Base-by-base conservation (phyloP, 345 rosid species). In the Corymbia maculata region DNA sequence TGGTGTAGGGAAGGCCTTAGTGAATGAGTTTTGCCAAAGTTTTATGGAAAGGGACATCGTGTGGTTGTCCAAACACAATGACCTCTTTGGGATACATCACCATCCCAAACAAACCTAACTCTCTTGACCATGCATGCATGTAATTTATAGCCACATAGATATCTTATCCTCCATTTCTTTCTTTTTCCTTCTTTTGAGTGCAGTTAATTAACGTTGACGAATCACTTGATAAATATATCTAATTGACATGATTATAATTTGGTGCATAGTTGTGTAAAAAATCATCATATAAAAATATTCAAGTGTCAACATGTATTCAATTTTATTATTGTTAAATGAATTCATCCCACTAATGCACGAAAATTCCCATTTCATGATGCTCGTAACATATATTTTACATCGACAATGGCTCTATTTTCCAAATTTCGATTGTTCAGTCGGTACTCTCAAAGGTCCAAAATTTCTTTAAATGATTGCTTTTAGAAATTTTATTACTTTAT, bases 41-140 rank as follows among this genome's bases (percentile, higher is more conserved):
- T 75, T 19, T 75, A 22, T 5, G 82, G 49, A 75, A 21, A 70
- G 24, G 14, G 28, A 42, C 82, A 75, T 75, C 28, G 19, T 10
- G 28, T 19, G 42, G 49, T 10, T 42, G 82, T 75, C 28, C 14
- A 8, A 49, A 75, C 26, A 36, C 49, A 42, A 75, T 32, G 82
- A 75, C 82, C 12, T 19, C 22, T 75, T 36, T 15, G 14, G 14
- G 49, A 42, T 75, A 49, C 82, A 75, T 75, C 82, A 42, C 49
- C 82, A 6, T 75, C 49, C 47, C 82, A 75, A 75, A 36, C 47
- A 19, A 36, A 22, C 85, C 88, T 51, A 70, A 87, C 88, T 68
- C 57, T 10, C 51, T 32, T 32, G 47, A 8, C n/a, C 32, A 75
- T 19, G 49, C 49, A 5, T 75, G 26, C 49, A 42, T 42, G 49